A percentile compares a stretch with the other conserved stretches of the same genome.
phyloP scores from a whole-genome alignment of 805 yeast genomes.

The Saturnispora serradocipensis region DNA sequence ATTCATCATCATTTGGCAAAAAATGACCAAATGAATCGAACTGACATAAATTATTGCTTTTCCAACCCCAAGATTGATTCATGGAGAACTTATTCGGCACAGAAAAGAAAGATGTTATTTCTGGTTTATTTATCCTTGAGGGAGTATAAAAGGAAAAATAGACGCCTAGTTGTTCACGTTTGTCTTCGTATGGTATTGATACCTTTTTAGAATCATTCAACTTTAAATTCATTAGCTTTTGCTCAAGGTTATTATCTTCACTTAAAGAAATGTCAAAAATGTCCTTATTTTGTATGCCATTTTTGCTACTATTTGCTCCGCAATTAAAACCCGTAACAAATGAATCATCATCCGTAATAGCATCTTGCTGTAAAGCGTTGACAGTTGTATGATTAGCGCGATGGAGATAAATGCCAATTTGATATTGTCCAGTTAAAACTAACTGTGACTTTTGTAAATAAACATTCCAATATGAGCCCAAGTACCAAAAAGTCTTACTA shows the following conservation, averaged over 20 bases:
- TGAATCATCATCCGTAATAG: background rate
- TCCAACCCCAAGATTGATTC: slow-evolving; percentile 59
- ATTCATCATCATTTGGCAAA: slow-evolving; percentile 34
- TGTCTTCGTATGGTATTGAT: slow-evolving; percentile 32
- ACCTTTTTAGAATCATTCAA: background rate
- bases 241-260: slow-evolving; percentile 13
- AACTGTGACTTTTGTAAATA: slow-evolving; percentile 40
- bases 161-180: slow-evolving; percentile 36
- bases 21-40: slow-evolving; percentile 41
- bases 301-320: slow-evolving; percentile 16
- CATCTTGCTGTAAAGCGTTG: background rate
- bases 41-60: slow-evolving; percentile 43
- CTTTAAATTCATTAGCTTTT: slow-evolving; percentile 15
- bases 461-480: slow-evolving; percentile 53
- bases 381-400: slow-evolving; percentile 31
- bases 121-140: slow-evolving; percentile 35
- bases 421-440: slow-evolving; percentile 33
- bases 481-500: slow-evolving; percentile 46
- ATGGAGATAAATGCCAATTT: slow-evolving; percentile 49
- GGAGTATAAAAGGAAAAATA: slow-evolving; percentile 50
- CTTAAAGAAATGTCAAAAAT: slow-evolving; percentile 24
- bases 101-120: slow-evolving; percentile 44
- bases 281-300: slow-evolving; percentile 34
- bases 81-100: slow-evolving; percentile 44
- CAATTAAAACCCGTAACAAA: slow-evolving; percentile 7